These are phyloP conservation scores for Blepharisma undulans DNA, from an alignment of 169 alveolate genomes.

Conservation along the genomic window DNA sequence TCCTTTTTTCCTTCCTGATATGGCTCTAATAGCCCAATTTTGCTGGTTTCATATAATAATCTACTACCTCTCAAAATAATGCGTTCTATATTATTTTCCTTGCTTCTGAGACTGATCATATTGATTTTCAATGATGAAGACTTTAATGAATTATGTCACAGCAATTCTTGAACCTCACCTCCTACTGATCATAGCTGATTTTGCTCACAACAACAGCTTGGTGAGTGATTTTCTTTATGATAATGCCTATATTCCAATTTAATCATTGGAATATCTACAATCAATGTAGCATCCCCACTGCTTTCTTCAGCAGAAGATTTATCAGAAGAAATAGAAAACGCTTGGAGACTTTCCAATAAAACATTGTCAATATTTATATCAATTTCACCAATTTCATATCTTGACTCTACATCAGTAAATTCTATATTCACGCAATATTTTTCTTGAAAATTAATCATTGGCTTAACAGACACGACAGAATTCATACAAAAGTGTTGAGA, in stretches of 20 bases:
- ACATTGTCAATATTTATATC: not conserved
- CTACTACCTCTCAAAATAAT: not conserved
- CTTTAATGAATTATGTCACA: not conserved
- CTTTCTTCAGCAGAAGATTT: not conserved
- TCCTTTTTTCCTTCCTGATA: not conserved
- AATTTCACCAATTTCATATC: not conserved
- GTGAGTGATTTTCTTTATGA: not conserved
- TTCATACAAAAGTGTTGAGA: not conserved
- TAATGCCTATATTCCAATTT: not conserved
- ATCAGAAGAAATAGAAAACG: not conserved
- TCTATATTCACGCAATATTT: not conserved
- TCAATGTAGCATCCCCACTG: not conserved
- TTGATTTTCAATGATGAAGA: not conserved
- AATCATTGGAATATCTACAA: not conserved
- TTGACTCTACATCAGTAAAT: not conserved
- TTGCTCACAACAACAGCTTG: not conserved
- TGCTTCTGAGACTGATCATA: not conserved
- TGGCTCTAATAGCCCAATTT: not conserved
- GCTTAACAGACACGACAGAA: not conserved
- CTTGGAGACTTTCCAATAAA: not conserved
- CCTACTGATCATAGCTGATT: not conserved
- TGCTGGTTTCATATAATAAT: not conserved
- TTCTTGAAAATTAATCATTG: not conserved
- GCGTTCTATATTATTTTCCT: not conserved
- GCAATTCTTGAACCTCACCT: not conserved